Base-by-base conservation (phyloP, 208 protist genomes). In the Leishmania gerbilli region DNA sequence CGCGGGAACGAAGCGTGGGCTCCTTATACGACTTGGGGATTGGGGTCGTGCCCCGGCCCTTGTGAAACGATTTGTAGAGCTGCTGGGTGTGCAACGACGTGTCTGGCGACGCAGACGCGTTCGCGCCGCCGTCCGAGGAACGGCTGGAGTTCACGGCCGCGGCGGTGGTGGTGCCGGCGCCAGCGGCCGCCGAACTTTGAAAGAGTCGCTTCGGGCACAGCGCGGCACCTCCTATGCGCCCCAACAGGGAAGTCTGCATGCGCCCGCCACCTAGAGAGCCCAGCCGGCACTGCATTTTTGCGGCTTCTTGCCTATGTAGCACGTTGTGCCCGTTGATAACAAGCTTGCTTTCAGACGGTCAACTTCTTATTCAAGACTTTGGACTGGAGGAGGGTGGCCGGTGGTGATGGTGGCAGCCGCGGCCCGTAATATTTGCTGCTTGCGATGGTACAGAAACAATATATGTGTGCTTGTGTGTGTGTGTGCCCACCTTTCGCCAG, bases 11-110 rank as follows among this genome's bases (percentile, higher is more conserved):
- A 68, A 81, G 74, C 42, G 62, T 76, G 42, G n/a, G 45, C 74
- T 77, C 80, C 67, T 74, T 47, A 7, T 87, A 78, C 24, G 81
- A 65, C 79, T 79, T 87, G 13, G 88, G 90, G 83, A 91, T 82
- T 24, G 87, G 84, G 8, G 82, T 80, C 53, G 79, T 86, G n/a
- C 92, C 92, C 31, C 83, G 88, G 5, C 91, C 91, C 40, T 90
- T 91, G 84, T 96, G 94, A 3, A 89, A 82, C 2, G 94, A 96
- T 78, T 95, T 95, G 87, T 97, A 97, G 17, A 90, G 85, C 58
- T 89, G 84, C 27, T 87, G 85, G 31, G 89, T 56, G 15, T 83
- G 83, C 9, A 64, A n/a, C 4, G 80, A 2, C 31, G 75, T 79
- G 77, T 40, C 53, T 58, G 71, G 58, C 19, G 24, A 60, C 34